phyloP scores from a whole-genome alignment of 345 rosid genomes.

The Eucalyptus marginata region DNA sequence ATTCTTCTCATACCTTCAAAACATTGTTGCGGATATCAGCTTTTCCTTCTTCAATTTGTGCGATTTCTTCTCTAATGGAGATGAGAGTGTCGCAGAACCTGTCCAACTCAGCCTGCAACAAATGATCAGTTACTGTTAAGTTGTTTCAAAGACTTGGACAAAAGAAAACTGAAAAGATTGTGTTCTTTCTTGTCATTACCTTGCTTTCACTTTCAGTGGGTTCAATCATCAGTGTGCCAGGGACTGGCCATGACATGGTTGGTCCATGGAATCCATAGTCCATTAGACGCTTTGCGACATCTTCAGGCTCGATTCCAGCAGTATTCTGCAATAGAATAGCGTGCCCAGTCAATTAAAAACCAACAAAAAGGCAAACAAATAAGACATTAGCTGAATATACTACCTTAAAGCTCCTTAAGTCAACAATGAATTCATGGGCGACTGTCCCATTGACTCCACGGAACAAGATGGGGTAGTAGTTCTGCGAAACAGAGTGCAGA shows the following conservation, averaged over 20 bases:
- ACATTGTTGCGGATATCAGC: conserved; percentile 88
- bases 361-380: background rate
- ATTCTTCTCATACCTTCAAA: conserved; percentile 50
- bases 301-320: conserved; percentile 94
- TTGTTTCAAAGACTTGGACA: background rate
- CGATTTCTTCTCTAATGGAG: conserved; percentile 93
- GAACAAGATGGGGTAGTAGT: conserved; percentile 81
- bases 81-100: conserved; percentile 94
- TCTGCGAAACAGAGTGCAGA: conserved; percentile 18
- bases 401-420: conserved; percentile 92
- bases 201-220: conserved; percentile 99
- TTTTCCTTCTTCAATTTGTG: conserved; percentile 87
- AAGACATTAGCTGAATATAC: background rate
- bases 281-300: conserved; percentile 95
- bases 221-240: conserved; percentile 97
- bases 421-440: conserved; percentile 95
- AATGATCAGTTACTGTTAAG: background rate
- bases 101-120: conserved; percentile 91
- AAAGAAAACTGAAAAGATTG: background rate
- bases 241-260: conserved; percentile 99
- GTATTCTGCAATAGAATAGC: conserved; percentile 38
- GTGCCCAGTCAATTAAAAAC: background rate
- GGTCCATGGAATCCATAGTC: conserved; percentile 97
- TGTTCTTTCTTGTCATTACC: conserved; percentile 17
- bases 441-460: conserved; percentile 91